A percentile compares a stretch with the other conserved stretches of the same genome.
phyloP scores from a whole-genome alignment of 352 stramenopile species.

The Elongisporangium senticosum region DNA sequence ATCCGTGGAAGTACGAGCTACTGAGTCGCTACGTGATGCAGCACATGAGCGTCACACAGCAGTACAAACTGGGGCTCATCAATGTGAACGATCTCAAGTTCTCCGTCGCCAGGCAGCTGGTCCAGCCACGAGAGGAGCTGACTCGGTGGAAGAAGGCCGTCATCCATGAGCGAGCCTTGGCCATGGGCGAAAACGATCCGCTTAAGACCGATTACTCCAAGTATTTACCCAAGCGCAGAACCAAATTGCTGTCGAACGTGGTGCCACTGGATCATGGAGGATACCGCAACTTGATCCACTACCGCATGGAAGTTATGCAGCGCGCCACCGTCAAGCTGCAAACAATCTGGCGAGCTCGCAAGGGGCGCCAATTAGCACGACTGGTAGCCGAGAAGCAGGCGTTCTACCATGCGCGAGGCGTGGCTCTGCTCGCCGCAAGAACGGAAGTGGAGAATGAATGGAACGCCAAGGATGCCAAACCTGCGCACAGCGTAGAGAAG shows the following conservation, averaged over 20 bases:
- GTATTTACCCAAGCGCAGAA: conserved; percentile 72
- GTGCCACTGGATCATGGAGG: conserved; percentile 85
- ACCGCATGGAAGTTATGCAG: conserved; percentile 61
- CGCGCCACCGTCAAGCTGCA: conserved; percentile 79
- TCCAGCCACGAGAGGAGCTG: conserved; percentile 46
- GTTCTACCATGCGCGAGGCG: conserved; percentile 84
- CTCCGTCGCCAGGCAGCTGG: conserved; percentile 43
- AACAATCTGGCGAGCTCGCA: conserved; percentile 68
- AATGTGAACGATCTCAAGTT: conserved; percentile 89
- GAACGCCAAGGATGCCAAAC: conserved; percentile 60
- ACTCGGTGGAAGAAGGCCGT: conserved; percentile 58
- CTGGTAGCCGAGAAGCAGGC: conserved; percentile 80
- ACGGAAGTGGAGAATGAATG: conserved; percentile 64
- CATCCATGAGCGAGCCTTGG: conserved; percentile 85
- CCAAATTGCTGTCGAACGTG: conserved; percentile 77
- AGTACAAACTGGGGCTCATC: conserved; percentile 85
- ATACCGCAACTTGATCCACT: conserved; percentile 82
- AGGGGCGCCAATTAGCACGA: conserved; percentile 64
- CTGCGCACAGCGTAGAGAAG: conserved; percentile 60
- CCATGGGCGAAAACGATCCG: conserved; percentile 89
- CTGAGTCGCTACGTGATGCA: conserved; percentile 82
- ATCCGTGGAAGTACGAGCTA: conserved; percentile 72
- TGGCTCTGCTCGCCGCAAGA: conserved; percentile 64
- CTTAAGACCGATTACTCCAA: conserved; percentile 92
- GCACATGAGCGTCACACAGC: conserved; percentile 78